These are phyloP conservation scores for Cyberlindnera meyerae DNA, from an alignment of 805 yeast genomes.

Conservation along the genomic window DNA sequence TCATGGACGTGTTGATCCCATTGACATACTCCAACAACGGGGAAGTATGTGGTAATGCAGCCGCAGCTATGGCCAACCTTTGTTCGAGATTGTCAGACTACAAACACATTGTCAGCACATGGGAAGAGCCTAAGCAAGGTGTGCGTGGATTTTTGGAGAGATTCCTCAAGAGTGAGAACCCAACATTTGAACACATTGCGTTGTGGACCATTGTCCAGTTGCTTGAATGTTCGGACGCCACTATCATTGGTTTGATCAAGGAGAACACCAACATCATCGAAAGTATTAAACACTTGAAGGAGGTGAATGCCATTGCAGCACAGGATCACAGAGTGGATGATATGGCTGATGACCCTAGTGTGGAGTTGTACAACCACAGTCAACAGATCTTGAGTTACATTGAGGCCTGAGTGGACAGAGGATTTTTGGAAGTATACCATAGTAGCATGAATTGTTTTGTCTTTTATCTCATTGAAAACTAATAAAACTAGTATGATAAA, in stretches of 20 bases:
- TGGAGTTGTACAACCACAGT: slow-evolving; percentile 59
- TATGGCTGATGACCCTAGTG: slow-evolving; percentile 55
- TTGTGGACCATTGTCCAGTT: slow-evolving; percentile 94
- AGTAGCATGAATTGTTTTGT: too few species aligned
- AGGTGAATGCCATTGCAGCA: slow-evolving; percentile 29
- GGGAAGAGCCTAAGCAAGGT: slow-evolving; percentile 81
- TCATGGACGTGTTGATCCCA: slow-evolving; percentile 85
- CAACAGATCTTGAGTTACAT: slow-evolving; percentile 56
- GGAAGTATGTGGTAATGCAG: slow-evolving; percentile 97
- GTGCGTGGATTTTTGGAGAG: slow-evolving; percentile 76
- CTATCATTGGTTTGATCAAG: slow-evolving; percentile 50
- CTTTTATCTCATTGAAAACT: too few species aligned
- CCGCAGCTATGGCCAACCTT: slow-evolving; percentile 94
- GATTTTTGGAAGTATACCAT: too few species aligned
- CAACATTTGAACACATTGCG: slow-evolving; percentile 97
- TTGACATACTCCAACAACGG: slow-evolving; percentile 81
- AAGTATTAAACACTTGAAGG: slow-evolving; percentile 46
- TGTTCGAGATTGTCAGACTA: slow-evolving; percentile 88
- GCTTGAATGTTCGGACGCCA: slow-evolving; percentile 76
- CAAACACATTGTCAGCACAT: slow-evolving; percentile 67
- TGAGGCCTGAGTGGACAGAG: slow-evolving; percentile 10
- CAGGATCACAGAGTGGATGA: slow-evolving; percentile 31
- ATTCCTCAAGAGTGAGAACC: slow-evolving; percentile 77
- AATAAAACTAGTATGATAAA: too few species aligned
- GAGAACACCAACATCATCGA: slow-evolving; percentile 48